phyloP scores from a whole-genome alignment of 106 monocot species.

The Platanthera guangdongensis region DNA sequence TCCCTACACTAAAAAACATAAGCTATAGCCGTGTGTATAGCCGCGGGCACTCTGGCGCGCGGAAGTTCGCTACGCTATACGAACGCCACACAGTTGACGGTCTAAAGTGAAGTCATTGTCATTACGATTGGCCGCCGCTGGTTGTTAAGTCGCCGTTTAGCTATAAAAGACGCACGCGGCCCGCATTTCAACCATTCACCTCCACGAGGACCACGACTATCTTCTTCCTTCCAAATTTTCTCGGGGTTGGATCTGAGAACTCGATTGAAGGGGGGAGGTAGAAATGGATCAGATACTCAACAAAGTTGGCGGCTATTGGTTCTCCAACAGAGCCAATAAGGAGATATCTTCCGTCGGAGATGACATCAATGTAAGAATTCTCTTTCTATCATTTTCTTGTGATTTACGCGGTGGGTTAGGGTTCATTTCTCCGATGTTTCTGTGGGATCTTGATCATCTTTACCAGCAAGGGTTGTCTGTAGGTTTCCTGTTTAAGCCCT shows the following conservation, averaged over 20 bases:
- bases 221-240: not conserved
- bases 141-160: not conserved
- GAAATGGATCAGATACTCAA: conserved; percentile 54
- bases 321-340: conserved; percentile 41
- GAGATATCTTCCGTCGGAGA: conserved; percentile 56
- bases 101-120: not conserved
- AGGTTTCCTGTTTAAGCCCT: not conserved
- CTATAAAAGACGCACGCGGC: not conserved
- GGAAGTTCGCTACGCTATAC: not conserved
- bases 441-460: not conserved
- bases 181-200: not conserved
- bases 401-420: not conserved
- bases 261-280: conserved; percentile 1
- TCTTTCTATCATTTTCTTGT: not conserved
- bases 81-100: not conserved
- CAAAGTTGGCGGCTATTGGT: conserved; percentile 53
- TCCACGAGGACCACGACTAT: not conserved
- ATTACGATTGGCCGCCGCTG: not conserved
- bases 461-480: not conserved
- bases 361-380: conserved; percentile 39
- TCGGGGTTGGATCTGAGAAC: not conserved
- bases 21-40: too few species aligned
- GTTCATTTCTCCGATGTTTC: conserved; percentile 1
- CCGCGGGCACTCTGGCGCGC: not conserved
- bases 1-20: too few species aligned